Evolutionary conservation across 192 early-diverging fungal genomes (phyloP), one percentile per base, ranked within the genome.

Genomic region (Phlyctochytrium planicorne): DNA sequence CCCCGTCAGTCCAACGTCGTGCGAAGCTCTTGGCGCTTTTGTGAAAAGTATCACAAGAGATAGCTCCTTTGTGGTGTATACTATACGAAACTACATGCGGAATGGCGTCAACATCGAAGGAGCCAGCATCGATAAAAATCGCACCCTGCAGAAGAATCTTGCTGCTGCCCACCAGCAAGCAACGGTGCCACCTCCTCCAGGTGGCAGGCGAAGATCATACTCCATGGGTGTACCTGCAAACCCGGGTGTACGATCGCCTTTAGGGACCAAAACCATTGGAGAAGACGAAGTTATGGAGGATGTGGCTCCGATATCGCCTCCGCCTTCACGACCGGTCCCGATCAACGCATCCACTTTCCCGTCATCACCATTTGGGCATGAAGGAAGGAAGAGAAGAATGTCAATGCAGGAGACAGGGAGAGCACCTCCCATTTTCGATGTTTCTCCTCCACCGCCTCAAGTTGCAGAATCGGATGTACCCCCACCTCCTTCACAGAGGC

Each of bases 1-100:
- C 30, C n/a, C n/a, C n/a, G n/a, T n/a, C n/a, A n/a, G n/a, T n/a
- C n/a, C n/a, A n/a, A n/a, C n/a, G n/a, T n/a, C n/a, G n/a, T n/a
- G n/a, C n/a, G n/a, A n/a, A n/a, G n/a, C n/a, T n/a, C 66, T 82
- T 27, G 71, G 76, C 14, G 78, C 79, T 62, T 74, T 83, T 52
- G 81, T 85, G 53, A 75, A 77, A 0, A 70, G 76, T 27, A 82
- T 85, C 35, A 69, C 63, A 16, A 68, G 76, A 57, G 55, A 57
- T 27, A 63, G 77, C 50, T 67, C 65, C 4, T 80, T 74, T 59
- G 75, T 80, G 10, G 66, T 78, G 14, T 84, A 75, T 53, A 76
- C 75, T 1, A 78, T 82, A 52, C 72, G 82, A 12, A 56, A 60
- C 53, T 78, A 81, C 57, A 71, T 67, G 30, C 56, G 73, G 2